phyloP scores from a whole-genome alignment of 805 yeast species.

The Hanseniaspora vineae region DNA sequence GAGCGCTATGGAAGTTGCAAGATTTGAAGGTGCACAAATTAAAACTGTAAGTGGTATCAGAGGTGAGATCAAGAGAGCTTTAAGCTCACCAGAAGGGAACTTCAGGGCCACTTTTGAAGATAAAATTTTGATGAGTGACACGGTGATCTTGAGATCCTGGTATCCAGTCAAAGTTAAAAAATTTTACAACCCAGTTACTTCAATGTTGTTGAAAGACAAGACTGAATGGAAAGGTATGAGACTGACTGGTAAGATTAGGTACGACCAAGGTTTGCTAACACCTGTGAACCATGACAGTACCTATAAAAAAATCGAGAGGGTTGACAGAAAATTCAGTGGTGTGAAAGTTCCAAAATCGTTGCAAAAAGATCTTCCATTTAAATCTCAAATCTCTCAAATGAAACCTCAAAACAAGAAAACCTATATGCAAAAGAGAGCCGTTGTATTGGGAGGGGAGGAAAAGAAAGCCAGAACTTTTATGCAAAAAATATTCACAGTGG shows the following conservation, averaged over 20 bases:
- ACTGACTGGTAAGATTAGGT: constrained; percentile 86
- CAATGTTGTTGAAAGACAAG: constrained; percentile 65
- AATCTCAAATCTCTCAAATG: constrained; percentile 81
- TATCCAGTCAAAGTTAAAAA: constrained; percentile 83
- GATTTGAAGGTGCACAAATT: constrained; percentile 94
- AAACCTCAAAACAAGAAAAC: constrained; percentile 76
- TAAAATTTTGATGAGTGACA: constrained; percentile 81
- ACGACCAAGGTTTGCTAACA: constrained; percentile 52
- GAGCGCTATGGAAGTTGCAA: constrained; percentile 86
- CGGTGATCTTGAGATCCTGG: constrained; percentile 88
- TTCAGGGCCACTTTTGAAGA: constrained; percentile 97
- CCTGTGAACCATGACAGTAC: constrained; percentile 42
- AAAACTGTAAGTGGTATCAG: constrained; percentile 94
- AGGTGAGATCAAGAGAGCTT: constrained; percentile 93
- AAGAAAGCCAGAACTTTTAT: constrained; percentile 83
- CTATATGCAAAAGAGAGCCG: constrained; percentile 83
- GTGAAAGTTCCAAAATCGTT: constrained; percentile 73
- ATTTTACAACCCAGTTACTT: constrained; percentile 93
- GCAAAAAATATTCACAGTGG: constrained; percentile 74
- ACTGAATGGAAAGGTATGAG: constrained; percentile 94
- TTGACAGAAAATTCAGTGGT: constrained; percentile 75
- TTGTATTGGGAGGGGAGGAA: constrained; percentile 83
- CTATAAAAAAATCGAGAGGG: constrained; percentile 66
- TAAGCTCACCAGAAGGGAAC: constrained; percentile 88
- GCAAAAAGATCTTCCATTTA: constrained; percentile 73